Percentiles rank a stretch among this genome's conserved stretches.
These are phyloP conservation scores for Thalassiosira livingstoniorum DNA, from an alignment of 352 stramenopile genomes.

Conservation along the genomic window DNA sequence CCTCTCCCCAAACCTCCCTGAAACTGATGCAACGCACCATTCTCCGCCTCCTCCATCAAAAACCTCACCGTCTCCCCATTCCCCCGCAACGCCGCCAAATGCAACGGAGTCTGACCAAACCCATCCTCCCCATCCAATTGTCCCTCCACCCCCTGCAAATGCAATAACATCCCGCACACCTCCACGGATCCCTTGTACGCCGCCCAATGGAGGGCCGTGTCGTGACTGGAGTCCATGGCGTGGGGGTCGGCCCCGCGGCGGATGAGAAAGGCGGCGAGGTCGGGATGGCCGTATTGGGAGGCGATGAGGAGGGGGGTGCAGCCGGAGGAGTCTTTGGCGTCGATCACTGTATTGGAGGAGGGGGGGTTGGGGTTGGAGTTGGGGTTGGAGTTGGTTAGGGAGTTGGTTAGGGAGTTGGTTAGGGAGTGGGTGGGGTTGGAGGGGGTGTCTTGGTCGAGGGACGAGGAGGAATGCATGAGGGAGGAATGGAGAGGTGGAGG, in stretches of 20 bases:
- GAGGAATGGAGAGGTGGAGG: conserved; percentile 24
- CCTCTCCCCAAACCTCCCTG: neutral
- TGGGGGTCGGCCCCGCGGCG: conserved; percentile 79
- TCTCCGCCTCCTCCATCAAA: conserved; percentile 61
- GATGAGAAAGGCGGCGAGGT: conserved; percentile 87
- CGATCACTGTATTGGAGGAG: conserved; percentile 56
- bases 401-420: conserved; percentile 39
- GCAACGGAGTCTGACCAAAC: conserved; percentile 88
- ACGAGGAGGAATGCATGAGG: conserved; percentile 26
- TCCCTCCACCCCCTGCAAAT: conserved; percentile 56
- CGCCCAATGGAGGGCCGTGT: conserved; percentile 88
- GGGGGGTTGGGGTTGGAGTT: conserved; percentile 6
- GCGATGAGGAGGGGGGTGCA: conserved; percentile 90
- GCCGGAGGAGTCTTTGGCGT: conserved; percentile 83
- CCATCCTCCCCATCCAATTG: conserved; percentile 80
- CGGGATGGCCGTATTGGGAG: conserved; percentile 88
- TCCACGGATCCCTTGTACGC: conserved; percentile 87
- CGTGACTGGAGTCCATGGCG: conserved; percentile 82
- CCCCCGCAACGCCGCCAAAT: conserved; percentile 86
- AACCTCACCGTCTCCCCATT: conserved; percentile 80
- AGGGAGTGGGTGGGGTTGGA: conserved; percentile 14
- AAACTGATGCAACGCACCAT: neutral
- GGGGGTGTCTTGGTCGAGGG: conserved; percentile 35
- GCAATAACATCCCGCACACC: conserved; percentile 83
- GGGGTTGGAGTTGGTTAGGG: conserved; percentile 20